Conservation (phyloP, 2,329 filamentous ascomycete species). For the Exophiala viscosa region DNA sequence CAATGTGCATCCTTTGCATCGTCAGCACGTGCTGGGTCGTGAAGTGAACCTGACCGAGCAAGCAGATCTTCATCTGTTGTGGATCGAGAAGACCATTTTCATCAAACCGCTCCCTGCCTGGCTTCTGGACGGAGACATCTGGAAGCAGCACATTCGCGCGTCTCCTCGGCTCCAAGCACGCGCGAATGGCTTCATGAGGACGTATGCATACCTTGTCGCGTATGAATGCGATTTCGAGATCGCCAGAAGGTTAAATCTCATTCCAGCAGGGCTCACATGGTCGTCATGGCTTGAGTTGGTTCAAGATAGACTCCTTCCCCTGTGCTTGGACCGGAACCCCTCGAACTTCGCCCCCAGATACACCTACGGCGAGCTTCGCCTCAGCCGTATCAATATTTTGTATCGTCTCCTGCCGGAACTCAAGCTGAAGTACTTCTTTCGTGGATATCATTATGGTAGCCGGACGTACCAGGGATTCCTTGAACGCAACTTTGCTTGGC, state of each 20-base stretch:
- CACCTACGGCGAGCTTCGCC: constrained; percentile 43
- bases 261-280: constrained; percentile 35
- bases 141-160: neutral
- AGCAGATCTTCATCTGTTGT: constrained; percentile 31
- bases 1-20: constrained; percentile 30
- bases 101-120: constrained; percentile 32
- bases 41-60: constrained; percentile 29
- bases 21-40: constrained; percentile 25
- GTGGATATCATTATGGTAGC: neutral
- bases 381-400: constrained; percentile 41
- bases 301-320: too few relatives aligned
- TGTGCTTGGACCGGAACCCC: constrained; percentile 9
- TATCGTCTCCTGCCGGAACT: constrained; percentile 14
- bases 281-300: constrained; percentile 32
- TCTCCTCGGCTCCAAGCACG: neutral
- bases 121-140: constrained; percentile 24
- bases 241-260: constrained; percentile 32
- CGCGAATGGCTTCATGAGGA: constrained; percentile 35
- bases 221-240: constrained; percentile 40
- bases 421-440: neutral
- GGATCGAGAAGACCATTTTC: constrained; percentile 24
- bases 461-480: constrained; percentile 25
- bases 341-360: constrained; percentile 32
- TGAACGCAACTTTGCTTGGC: constrained; percentile 24
- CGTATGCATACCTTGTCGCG: constrained; percentile 41